Evolutionary conservation across 2,329 filamentous ascomycete species (phyloP).

Genomic region (Coniochaeta sp.): DNA sequence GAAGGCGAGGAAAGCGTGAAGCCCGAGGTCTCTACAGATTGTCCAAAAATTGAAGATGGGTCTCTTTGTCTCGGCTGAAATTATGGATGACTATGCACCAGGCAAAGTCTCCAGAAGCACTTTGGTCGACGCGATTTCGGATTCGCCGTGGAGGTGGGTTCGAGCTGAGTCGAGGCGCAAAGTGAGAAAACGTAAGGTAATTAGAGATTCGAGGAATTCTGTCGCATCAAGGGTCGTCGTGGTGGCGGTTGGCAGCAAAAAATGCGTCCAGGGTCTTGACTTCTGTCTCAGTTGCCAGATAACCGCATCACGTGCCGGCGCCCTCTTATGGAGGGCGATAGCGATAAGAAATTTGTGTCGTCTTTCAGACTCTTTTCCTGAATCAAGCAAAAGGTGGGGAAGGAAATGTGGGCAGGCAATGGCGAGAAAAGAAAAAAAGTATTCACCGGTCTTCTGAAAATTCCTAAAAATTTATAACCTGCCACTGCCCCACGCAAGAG

Average conservation of each 20-base stretch:
- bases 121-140: background rate
- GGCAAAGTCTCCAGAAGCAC: constrained; percentile 14
- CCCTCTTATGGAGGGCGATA: background rate
- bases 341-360: constrained; percentile 2
- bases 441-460: constrained; percentile 1
- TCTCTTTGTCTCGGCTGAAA: constrained; percentile 5
- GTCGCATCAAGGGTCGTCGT: background rate
- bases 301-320: background rate
- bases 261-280: background rate
- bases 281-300: background rate
- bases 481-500: constrained; percentile 1
- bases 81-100: constrained; percentile 17
- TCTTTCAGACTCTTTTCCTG: background rate
- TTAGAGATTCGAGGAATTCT: background rate
- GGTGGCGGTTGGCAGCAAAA: constrained; percentile 1
- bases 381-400: background rate
- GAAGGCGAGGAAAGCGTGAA: background rate
- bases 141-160: background rate
- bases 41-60: background rate
- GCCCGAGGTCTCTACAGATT: background rate
- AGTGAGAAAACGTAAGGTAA: background rate
- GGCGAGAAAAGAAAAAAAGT: constrained; percentile 1
- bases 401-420: background rate
- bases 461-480: constrained; percentile 3
- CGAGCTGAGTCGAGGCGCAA: constrained; percentile 1